Base-by-base conservation (phyloP, 2,329 filamentous ascomycete genomes). In the Daldinia sp. region DNA sequence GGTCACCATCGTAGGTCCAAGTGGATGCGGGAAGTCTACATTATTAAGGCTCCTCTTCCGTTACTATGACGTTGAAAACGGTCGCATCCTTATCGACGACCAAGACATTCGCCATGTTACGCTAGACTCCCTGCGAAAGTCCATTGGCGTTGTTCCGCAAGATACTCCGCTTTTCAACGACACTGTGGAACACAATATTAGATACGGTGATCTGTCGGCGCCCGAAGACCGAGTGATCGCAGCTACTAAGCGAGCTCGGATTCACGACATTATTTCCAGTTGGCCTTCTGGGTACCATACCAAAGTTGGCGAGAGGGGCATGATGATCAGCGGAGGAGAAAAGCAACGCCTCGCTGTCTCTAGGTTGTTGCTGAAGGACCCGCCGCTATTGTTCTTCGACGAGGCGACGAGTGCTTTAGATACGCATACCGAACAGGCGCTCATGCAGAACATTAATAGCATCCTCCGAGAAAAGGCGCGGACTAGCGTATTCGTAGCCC, bases 161-260 rank as follows among this genome's bases (percentile, higher is more conserved):
- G 96, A 99, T 74, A 98, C 96, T 0, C 94, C 96, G 0, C 85
- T 99, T 0, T 99, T 99, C 85, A 99, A 99, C 79, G 94, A 97
- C 77, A 96, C 94, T 0, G 95, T 99, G 65, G 92, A 92, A 77
- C 93, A 98, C 79, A 99, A 99, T 78, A 97, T 99, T 75, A 91
- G 90, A 70, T 99, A 99, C 79, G 96, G 96, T 57, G 88, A 92
- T 72, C 87, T 98, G 70, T 88, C 89, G 53, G 94, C 95, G 0
- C 86, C 90, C 0, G 84, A 87, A 9, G 93, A 93, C 35, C 85
- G 90, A 64, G 91, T 99, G 6, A 79, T 89, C 12, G 90, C 90
- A 33, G 96, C 93, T 0, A 94, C 96, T 1, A 89, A 90, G 76
- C 87, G 93, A 60, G 95, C 96, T 1, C 89, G 90, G 63, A 93